phyloP scores from a whole-genome alignment of 768 basidiomycete species.

The Imleria badia region DNA sequence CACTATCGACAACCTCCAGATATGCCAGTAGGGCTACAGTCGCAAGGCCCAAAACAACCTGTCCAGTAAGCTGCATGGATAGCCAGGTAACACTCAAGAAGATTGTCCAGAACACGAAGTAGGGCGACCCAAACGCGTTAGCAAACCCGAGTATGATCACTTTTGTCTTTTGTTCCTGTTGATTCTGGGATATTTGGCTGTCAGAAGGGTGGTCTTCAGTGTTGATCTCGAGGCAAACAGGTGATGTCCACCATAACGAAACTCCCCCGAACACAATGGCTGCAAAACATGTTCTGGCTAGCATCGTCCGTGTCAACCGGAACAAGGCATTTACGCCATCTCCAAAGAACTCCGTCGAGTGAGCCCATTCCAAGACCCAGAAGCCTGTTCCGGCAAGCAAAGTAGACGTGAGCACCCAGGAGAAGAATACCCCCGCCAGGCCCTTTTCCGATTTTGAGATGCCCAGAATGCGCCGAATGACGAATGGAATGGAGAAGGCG shows the following conservation, averaged over 20 bases:
- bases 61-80: slow-evolving; percentile 77
- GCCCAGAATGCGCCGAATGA: slow-evolving; percentile 54
- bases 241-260: slow-evolving; percentile 68
- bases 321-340: slow-evolving; percentile 43
- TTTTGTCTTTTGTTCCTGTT: slow-evolving; percentile 38
- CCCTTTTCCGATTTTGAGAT: slow-evolving; percentile 76
- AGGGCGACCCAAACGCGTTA: slow-evolving; percentile 87
- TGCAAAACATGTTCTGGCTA: slow-evolving; percentile 57
- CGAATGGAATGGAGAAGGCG: slow-evolving; percentile 56
- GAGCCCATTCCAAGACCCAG: slow-evolving; percentile 85
- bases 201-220: slow-evolving; percentile 20
- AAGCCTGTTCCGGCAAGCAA: slow-evolving; percentile 59
- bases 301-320: slow-evolving; percentile 53
- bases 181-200: not conserved
- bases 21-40: slow-evolving; percentile 69
- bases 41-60: slow-evolving; percentile 67
- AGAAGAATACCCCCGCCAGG: slow-evolving; percentile 62
- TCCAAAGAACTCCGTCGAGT: slow-evolving; percentile 51
- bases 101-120: slow-evolving; percentile 77
- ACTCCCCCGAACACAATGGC: slow-evolving; percentile 54
- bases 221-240: slow-evolving; percentile 71
- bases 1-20: slow-evolving; percentile 79
- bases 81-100: slow-evolving; percentile 52
- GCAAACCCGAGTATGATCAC: slow-evolving; percentile 79
- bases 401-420: slow-evolving; percentile 53